Evolutionary conservation across 345 rosid genomes (phyloP), one percentile per base, ranked within the genome.

Genomic region (Arabidopsis suecica): DNA sequence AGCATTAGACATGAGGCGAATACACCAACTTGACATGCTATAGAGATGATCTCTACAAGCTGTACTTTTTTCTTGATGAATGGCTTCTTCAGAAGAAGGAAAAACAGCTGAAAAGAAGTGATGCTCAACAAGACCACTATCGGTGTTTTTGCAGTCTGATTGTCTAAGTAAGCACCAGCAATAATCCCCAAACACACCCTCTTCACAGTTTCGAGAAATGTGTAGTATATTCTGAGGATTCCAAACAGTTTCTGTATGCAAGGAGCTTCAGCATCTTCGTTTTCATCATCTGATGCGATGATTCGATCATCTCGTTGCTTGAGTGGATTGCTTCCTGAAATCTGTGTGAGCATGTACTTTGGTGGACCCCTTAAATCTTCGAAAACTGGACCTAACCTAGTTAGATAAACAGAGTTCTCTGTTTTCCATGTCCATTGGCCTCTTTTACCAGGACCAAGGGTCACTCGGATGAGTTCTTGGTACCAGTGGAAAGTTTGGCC

Each of bases 371-470:
- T 82, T 44, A 94, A 84, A 72, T 94, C 97, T 83, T 88, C 90
- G 51, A 91, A 94, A 9, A 94, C 82, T 42, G 97, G 87, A 67
- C 97, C 98, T 30, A 87, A 68, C 73, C 69, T 83, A 64, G 74
- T 80, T 44, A 83, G 82, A 68, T 80, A 81, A 23, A 75, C 18
- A 10, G 89, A 88, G 18, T 73, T 76, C 3, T 84, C 76, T 71
- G 76, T 81, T 82, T 86, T 88, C 97, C 96, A 94, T 71, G 96
- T 86, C 97, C 98, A 91, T 48, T 94, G 98, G 44, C 98, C 97
- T 85, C 90, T 83, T 67, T 89, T 94, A 12, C 98, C 97, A 6
- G 98, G 98, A 48, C 97, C 97, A 30, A 94, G 86, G 3, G 97
- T 90, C 62, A 91, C 89, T 18, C 97, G 81, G 62, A 90, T 64